A percentile compares a stretch with the other conserved stretches of the same genome.
Evolutionary conservation across 371 early-diverging fungal genomes (phyloP).

Genomic region (Mortierella sp.): DNA sequence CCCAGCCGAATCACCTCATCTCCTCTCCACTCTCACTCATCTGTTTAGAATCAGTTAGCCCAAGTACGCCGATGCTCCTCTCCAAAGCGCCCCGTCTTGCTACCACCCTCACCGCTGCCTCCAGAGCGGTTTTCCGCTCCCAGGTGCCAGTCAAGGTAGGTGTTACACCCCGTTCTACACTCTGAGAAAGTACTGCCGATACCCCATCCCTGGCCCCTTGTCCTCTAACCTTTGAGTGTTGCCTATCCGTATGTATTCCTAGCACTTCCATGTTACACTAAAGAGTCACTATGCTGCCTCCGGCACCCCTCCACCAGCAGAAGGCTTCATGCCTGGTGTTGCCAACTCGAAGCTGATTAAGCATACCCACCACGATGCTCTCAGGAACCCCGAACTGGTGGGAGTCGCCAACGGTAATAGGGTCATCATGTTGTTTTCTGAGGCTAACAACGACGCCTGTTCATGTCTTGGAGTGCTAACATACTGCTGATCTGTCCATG

Average conservation of each 20-base stretch:
- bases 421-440: conserved; percentile 8
- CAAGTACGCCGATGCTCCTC: conserved; percentile 26
- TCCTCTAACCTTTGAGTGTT: too few species aligned
- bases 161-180: neutral
- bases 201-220: too few species aligned
- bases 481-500: too few species aligned
- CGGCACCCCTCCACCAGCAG: conserved; percentile 72
- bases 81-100: conserved; percentile 30
- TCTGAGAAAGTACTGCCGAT: neutral
- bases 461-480: too few species aligned
- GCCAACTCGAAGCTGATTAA: conserved; percentile 79
- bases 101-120: conserved; percentile 18
- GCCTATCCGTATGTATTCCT: neutral
- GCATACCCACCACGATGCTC: conserved; percentile 73
- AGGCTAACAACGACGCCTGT: too few species aligned
- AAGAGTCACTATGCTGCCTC: conserved; percentile 36
- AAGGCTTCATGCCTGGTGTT: conserved; percentile 86
- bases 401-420: conserved; percentile 66
- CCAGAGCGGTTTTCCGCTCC: conserved; percentile 30
- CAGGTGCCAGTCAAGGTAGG: conserved; percentile 36
- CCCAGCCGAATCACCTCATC: neutral
- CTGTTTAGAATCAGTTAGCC: neutral
- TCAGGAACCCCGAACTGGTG: conserved; percentile 81
- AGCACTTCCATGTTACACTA: conserved; percentile 48
- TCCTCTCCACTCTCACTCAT: conserved; percentile 4